Base-by-base conservation (phyloP, 805 yeast species). In the Candida endomychidarum region DNA sequence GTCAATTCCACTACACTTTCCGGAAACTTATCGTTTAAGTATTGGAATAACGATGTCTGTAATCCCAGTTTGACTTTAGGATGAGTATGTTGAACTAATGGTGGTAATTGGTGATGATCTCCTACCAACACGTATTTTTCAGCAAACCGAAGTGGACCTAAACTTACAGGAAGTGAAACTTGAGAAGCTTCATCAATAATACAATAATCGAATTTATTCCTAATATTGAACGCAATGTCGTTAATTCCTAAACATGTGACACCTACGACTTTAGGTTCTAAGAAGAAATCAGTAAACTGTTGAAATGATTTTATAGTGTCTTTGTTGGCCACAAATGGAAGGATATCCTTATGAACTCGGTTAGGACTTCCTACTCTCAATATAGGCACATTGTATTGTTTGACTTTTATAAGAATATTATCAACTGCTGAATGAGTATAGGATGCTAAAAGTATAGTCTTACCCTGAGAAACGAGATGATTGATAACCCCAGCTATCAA, bases 101-200 rank as follows among this genome's bases (percentile, higher is more conserved):
- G 99, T 2, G 97, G 95, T 18, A 93, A 67, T 59, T 93, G 99
- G 48, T 76, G 79, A 58, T 93, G 98, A 57, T 93, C 99, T 8
- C 99, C 99, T n/a, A 93, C 97, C 45, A 93, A 71, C 1, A 93
- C 74, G 57, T 91, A 93, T 58, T 77, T 85, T 32, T 83, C 82
- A 23, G 89, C 82, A 48, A 75, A 77, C 22, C 89, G 61, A 34
- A 93, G 59, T 0, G 99, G 98, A 0, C 98, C 99, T 20, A 93
- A 60, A 50, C 95, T 85, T 5, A 86, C 73, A 0, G 99, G 99
- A 72, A 91, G 72, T 0, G 97, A 83, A 0, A 91, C 86, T 55
- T 93, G 99, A 1, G 97, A 89, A 0, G 98, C 98, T 59, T 93
- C 99, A 59, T 93, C 99, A 31, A 93, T 75, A 29, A 93, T 89